These are phyloP conservation scores for Castanea mollissima DNA, from an alignment of 306 rosid genomes.

Conservation along the genomic window DNA sequence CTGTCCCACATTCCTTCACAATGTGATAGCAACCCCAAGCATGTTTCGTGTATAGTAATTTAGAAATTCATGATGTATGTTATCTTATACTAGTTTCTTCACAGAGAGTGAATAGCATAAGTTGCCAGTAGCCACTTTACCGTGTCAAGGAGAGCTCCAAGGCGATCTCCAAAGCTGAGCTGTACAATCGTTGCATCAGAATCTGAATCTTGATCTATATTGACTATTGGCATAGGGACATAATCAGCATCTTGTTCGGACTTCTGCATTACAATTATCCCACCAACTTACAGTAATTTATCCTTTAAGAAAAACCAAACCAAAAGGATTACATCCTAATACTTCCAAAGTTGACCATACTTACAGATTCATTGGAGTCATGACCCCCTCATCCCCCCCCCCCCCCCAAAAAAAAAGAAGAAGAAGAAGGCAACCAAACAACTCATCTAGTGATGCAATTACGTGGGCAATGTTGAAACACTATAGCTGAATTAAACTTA, in stretches of 20 bases:
- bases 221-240: conserved; percentile 79
- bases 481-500: no score
- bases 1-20: background rate
- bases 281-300: conserved; percentile 20
- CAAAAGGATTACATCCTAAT: background rate
- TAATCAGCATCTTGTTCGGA: conserved; percentile 41
- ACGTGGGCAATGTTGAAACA: no score
- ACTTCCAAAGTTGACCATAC: background rate
- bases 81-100: background rate
- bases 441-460: no score
- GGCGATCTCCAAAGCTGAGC: conserved; percentile 95
- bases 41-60: background rate
- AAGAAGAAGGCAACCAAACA: no score
- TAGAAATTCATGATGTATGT: background rate
- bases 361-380: background rate
- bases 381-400: no score
- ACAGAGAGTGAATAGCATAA: conserved; percentile 15
- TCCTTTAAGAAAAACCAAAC: background rate
- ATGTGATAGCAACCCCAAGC: background rate
- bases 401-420: no score
- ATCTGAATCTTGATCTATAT: conserved; percentile 84
- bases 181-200: conserved; percentile 83
- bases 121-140: conserved; percentile 46
- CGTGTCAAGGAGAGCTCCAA: conserved; percentile 96
- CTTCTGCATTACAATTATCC: conserved; percentile 50